A percentile compares a stretch with the other conserved stretches of the same genome.
Evolutionary conservation across 805 yeast species (phyloP).

Genomic region (Nakazawaea holstii): DNA sequence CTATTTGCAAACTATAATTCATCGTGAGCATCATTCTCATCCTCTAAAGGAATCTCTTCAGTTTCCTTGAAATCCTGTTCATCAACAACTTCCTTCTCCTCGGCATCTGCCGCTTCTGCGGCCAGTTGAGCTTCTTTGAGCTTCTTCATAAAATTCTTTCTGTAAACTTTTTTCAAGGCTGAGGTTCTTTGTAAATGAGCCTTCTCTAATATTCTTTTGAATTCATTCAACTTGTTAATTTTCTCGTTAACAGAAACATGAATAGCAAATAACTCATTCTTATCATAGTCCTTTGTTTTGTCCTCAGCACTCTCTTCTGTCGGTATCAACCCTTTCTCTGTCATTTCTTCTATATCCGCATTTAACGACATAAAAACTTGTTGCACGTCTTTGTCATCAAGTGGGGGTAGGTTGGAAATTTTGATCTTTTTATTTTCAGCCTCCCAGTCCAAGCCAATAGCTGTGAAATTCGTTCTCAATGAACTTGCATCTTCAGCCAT

Average conservation of each 20-base stretch:
- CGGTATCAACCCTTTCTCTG: constrained; percentile 21
- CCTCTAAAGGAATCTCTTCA: background rate
- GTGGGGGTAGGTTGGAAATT: constrained; percentile 18
- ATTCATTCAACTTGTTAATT: constrained; percentile 14
- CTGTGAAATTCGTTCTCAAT: constrained; percentile 36
- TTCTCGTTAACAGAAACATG: constrained; percentile 17
- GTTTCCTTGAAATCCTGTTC: background rate
- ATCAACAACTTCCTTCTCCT: background rate
- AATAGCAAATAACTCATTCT: constrained; percentile 20
- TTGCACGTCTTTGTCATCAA: constrained; percentile 24
- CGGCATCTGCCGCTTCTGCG: background rate
- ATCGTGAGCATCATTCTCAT: background rate
- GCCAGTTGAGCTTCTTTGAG: constrained; percentile 6
- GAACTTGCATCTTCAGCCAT: constrained; percentile 40
- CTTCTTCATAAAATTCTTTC: constrained; percentile 7
- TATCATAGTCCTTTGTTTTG: constrained; percentile 13
- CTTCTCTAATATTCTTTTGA: constrained; percentile 14
- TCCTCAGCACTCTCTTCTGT: constrained; percentile 14
- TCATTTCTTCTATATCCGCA: constrained; percentile 22
- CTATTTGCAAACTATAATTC: background rate
- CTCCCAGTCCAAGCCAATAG: constrained; percentile 44
- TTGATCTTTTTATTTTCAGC: constrained; percentile 43
- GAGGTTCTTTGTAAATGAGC: constrained; percentile 24
- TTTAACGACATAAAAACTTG: constrained; percentile 19
- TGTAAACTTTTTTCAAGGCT: constrained; percentile 14